A percentile compares a stretch with the other conserved stretches of the same genome.
Conservation (phyloP, 2,329 filamentous ascomycete genomes). For the Penicillium polonicum region DNA sequence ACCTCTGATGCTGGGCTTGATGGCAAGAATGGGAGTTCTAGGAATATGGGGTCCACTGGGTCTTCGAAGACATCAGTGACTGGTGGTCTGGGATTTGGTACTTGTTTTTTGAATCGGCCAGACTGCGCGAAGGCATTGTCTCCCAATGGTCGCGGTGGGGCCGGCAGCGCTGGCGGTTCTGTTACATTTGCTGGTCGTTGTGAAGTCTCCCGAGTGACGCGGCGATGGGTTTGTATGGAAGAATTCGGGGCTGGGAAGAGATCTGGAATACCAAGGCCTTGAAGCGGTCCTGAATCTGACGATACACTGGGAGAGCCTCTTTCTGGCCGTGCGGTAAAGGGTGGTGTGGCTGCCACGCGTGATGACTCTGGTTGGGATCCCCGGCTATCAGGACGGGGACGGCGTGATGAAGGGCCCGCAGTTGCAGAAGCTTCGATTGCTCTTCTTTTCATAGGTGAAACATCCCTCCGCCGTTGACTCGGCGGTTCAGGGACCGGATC, state of each 20-base stretch:
- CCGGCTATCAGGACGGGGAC: not conserved
- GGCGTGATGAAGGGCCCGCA: not conserved
- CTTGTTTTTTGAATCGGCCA: conserved; percentile 1
- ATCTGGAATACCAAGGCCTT: conserved; percentile 1
- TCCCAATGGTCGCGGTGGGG: not conserved
- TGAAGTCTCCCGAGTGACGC: too few species aligned
- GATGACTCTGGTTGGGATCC: not conserved
- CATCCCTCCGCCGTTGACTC: not conserved
- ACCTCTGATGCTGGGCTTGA: conserved; percentile 23
- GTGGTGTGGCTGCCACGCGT: not conserved
- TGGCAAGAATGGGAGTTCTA: conserved; percentile 34
- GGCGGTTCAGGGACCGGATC: conserved; percentile 2
- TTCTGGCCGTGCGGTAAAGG: not conserved
- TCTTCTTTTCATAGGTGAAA: conserved; percentile 13
- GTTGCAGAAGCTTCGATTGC: not conserved
- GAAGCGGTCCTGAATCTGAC: not conserved
- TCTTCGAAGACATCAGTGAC: conserved; percentile 1
- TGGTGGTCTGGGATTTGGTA: conserved; percentile 1
- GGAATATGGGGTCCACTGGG: conserved; percentile 23
- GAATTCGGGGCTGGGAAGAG: not conserved
- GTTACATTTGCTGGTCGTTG: not conserved
- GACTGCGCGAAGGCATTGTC: conserved; percentile 10
- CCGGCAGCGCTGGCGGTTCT: not conserved
- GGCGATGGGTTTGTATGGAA: not conserved
- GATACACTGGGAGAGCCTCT: not conserved